Evolutionary conservation across 768 basidiomycete genomes (phyloP).

Genomic region (Tubosaeta sp.): DNA sequence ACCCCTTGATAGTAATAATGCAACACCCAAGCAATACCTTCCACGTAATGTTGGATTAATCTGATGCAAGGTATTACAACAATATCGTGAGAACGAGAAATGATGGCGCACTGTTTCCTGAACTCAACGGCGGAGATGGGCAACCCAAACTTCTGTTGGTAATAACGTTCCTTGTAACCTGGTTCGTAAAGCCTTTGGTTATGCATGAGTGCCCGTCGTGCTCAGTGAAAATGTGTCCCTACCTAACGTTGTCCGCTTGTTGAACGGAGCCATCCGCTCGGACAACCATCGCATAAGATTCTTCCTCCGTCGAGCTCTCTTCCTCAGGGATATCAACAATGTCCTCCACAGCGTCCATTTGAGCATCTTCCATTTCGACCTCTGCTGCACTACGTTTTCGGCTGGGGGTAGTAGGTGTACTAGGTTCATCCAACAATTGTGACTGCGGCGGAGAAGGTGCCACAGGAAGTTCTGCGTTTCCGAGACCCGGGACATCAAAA

Average conservation of each 20-base stretch:
- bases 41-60: constrained; percentile 78
- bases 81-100: not conserved
- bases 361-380: constrained; percentile 40
- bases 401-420: constrained; percentile 17
- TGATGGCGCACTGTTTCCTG: constrained; percentile 58
- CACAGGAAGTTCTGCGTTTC: constrained; percentile 22
- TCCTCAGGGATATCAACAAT: constrained; percentile 29
- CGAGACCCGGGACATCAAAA: constrained; percentile 33
- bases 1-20: constrained; percentile 99
- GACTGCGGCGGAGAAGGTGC: constrained; percentile 11
- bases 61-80: constrained; percentile 36
- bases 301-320: constrained; percentile 46
- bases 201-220: constrained; percentile 1
- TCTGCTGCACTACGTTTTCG: constrained; percentile 45
- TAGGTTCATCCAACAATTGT: constrained; percentile 21
- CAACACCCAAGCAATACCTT: constrained; percentile 94
- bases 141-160: constrained; percentile 86
- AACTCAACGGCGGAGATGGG: constrained; percentile 68
- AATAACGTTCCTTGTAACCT: constrained; percentile 94
- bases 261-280: constrained; percentile 91
- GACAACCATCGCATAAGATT: constrained; percentile 63
- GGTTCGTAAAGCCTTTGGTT: constrained; percentile 83
- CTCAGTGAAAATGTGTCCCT: constrained; percentile 29
- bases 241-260: constrained; percentile 92
- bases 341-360: constrained; percentile 26